phyloP scores from a whole-genome alignment of 768 basidiomycete species.

The Mycena olivaceomarginata region DNA sequence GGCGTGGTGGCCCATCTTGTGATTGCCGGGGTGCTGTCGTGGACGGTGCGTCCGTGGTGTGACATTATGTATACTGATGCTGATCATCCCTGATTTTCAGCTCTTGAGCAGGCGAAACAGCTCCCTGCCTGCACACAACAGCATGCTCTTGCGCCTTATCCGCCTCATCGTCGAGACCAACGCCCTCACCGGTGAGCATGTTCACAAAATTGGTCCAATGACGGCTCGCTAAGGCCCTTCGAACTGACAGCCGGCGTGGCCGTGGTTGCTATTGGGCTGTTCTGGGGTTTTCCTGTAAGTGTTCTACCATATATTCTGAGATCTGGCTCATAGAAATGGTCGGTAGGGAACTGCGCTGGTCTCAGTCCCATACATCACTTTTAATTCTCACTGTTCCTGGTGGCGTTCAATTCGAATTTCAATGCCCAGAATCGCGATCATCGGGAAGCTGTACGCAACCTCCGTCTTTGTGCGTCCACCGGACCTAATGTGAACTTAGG shows the following conservation, averaged over 20 bases:
- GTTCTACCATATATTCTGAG: not conserved
- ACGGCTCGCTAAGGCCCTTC: not conserved
- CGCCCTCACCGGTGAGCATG: constrained; percentile 36
- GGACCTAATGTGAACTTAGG: not conserved
- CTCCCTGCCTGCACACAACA: constrained; percentile 10
- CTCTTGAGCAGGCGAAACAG: constrained; percentile 5
- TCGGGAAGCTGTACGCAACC: constrained; percentile 25
- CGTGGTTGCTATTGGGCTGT: constrained; percentile 29
- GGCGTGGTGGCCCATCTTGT: constrained; percentile 25
- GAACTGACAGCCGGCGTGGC: constrained; percentile 30
- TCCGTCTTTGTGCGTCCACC: no score
- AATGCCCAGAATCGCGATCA: constrained; percentile 20
- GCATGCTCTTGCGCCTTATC: constrained; percentile 34
- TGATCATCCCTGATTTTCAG: constrained; percentile 7
- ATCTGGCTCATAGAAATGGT: not conserved
- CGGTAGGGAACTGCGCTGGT: constrained; percentile 20
- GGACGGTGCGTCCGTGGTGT: constrained; percentile 12
- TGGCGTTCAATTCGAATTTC: not conserved
- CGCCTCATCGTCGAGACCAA: constrained; percentile 8
- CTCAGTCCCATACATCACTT: constrained; percentile 2
- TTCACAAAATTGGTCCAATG: not conserved
- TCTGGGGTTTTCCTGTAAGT: constrained; percentile 29
- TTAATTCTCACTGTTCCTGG: not conserved
- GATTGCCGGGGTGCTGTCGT: constrained; percentile 28
- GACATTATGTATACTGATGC: not conserved